These are phyloP conservation scores for Tetramitus jugosus DNA, from an alignment of 208 protist genomes.

Conservation along the genomic window DNA sequence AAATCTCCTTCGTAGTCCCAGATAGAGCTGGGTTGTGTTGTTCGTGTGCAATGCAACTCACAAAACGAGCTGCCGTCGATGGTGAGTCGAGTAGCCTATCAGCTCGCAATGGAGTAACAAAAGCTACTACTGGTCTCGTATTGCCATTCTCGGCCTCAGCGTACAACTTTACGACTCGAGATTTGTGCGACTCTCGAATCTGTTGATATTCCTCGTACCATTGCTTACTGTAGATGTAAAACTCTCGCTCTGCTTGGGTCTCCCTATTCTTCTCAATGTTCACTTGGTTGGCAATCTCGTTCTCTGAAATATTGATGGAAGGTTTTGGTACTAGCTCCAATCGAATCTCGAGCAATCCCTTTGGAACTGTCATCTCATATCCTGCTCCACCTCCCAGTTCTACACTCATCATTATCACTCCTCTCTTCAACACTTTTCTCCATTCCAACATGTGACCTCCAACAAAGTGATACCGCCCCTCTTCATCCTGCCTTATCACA, in stretches of 20 bases:
- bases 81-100: slow-evolving; percentile 63
- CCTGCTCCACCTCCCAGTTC: slow-evolving; percentile 76
- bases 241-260: slow-evolving; percentile 76
- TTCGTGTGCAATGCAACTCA: slow-evolving; percentile 59
- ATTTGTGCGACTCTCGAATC: slow-evolving; percentile 51
- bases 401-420: slow-evolving; percentile 67
- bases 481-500: slow-evolving; percentile 56
- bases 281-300: slow-evolving; percentile 56
- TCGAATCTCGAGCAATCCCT: slow-evolving; percentile 75
- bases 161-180: slow-evolving; percentile 72
- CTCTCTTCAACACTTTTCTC: slow-evolving; percentile 70
- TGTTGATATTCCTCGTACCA: slow-evolving; percentile 76
- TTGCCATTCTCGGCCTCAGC: slow-evolving; percentile 50
- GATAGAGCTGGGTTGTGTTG: slow-evolving; percentile 30
- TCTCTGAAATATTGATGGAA: slow-evolving; percentile 55
- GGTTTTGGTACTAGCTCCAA: slow-evolving; percentile 60
- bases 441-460: slow-evolving; percentile 79
- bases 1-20: slow-evolving; percentile 38
- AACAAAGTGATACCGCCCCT: slow-evolving; percentile 51
- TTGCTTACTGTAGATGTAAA: slow-evolving; percentile 72
- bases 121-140: slow-evolving; percentile 72
- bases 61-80: slow-evolving; percentile 68
- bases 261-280: slow-evolving; percentile 64
- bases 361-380: slow-evolving; percentile 48
- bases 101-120: slow-evolving; percentile 61